Evolutionary conservation across 352 stramenopile genomes (phyloP).

Genomic region (Globisporangium solare): DNA sequence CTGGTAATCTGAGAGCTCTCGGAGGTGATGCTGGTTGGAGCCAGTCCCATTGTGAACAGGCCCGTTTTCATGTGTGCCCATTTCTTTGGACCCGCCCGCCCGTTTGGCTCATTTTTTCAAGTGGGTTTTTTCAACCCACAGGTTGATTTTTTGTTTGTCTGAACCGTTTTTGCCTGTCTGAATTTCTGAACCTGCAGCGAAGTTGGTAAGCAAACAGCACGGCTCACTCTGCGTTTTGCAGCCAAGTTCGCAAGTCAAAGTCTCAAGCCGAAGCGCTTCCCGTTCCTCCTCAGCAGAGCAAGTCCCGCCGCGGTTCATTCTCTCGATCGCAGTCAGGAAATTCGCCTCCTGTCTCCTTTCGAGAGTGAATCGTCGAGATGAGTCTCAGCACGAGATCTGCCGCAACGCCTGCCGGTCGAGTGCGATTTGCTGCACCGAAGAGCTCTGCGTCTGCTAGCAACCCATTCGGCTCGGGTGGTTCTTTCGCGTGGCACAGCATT

Average conservation of each 20-base stretch:
- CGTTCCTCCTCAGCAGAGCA: not conserved
- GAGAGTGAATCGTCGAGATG: not conserved
- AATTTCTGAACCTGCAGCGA: too few relatives aligned
- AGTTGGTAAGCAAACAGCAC: too few relatives aligned
- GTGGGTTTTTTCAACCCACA: conserved; percentile 1
- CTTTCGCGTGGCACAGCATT: conserved; percentile 1
- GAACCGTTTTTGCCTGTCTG: not conserved
- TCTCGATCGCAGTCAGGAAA: not conserved
- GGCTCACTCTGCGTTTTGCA: conserved; percentile 22
- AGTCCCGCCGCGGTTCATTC: not conserved
- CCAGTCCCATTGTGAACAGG: not conserved
- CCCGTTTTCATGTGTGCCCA: not conserved
- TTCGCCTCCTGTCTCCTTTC: conserved; percentile 1
- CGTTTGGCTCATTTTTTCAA: not conserved
- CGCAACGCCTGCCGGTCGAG: not conserved
- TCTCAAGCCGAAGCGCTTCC: not conserved
- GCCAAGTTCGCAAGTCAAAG: not conserved
- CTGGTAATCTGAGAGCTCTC: too few relatives aligned
- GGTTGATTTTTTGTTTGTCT: conserved; percentile 6
- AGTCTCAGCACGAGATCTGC: not conserved
- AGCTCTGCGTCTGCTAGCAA: not conserved
- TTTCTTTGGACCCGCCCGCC: not conserved
- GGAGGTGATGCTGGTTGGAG: too few relatives aligned
- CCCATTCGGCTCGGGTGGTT: not conserved
- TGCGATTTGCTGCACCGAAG: not conserved